A percentile compares a stretch with the other conserved stretches of the same genome.
Conservation (phyloP, 352 stramenopile species). For the Pythium inflatum region DNA sequence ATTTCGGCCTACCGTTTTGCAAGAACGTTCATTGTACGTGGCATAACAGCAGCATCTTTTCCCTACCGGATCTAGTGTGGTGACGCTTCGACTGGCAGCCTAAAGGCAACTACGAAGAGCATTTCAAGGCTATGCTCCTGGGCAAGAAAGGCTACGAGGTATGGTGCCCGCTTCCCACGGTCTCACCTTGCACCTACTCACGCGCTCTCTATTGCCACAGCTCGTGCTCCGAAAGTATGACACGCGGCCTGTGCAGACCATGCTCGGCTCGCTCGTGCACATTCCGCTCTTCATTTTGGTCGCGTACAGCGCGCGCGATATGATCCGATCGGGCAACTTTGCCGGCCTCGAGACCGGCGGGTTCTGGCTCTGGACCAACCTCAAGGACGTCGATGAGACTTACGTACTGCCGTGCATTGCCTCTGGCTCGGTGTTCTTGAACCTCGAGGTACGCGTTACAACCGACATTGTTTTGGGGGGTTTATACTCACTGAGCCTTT, state of each 20-base stretch:
- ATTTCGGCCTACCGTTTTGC: constrained; percentile 80
- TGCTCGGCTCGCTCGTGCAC: constrained; percentile 66
- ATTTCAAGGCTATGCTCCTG: constrained; percentile 32
- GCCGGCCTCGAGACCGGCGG: constrained; percentile 63
- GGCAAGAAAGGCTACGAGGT: constrained; percentile 35
- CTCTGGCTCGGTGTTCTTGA: constrained; percentile 61
- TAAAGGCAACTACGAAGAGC: constrained; percentile 29
- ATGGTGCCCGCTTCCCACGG: not conserved
- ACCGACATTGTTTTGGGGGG: too few species aligned
- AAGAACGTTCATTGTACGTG: constrained; percentile 64
- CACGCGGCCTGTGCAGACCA: constrained; percentile 65
- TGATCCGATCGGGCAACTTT: constrained; percentile 75
- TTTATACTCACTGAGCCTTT: not conserved
- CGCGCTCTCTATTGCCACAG: too few species aligned
- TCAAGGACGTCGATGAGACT: constrained; percentile 65
- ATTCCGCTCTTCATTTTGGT: constrained; percentile 76
- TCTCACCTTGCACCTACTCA: not conserved
- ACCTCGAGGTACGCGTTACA: constrained; percentile 50
- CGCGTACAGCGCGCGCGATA: constrained; percentile 74
- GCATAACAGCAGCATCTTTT: not conserved
- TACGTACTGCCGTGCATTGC: constrained; percentile 64
- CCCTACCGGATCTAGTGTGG: not conserved
- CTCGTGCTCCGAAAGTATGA: constrained; percentile 79
- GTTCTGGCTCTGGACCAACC: constrained; percentile 67
- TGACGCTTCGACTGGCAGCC: too few species aligned